Evolutionary conservation across 1,139 yeast genomes (phyloP).

Genomic region (Debaryomyces nepalensis): DNA sequence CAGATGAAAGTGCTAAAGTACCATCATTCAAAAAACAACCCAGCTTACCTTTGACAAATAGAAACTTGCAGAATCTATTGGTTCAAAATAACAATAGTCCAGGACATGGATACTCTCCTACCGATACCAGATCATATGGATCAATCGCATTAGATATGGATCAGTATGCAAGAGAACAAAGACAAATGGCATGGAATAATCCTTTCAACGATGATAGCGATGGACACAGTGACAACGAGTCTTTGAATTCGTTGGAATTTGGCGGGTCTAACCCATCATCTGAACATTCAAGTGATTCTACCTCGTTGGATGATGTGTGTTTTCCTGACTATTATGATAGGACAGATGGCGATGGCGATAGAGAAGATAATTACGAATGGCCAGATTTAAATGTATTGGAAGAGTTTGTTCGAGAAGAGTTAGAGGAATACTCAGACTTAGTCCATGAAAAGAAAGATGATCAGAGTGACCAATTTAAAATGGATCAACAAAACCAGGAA

Average conservation of each 20-base stretch:
- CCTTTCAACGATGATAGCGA: slow-evolving; percentile 21
- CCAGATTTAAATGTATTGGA: slow-evolving; percentile 79
- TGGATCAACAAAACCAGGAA: slow-evolving; percentile 17
- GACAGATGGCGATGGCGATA: slow-evolving; percentile 26
- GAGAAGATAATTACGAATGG: slow-evolving; percentile 51
- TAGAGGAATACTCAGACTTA: slow-evolving; percentile 36
- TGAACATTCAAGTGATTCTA: slow-evolving; percentile 70
- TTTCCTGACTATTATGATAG: slow-evolving; percentile 59
- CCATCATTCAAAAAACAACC: slow-evolving; percentile 10
- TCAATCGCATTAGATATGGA: slow-evolving; percentile 48
- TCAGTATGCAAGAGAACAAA: slow-evolving; percentile 41
- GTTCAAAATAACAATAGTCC: slow-evolving; percentile 14
- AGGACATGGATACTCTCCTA: slow-evolving; percentile 18
- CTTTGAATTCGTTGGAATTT: slow-evolving; percentile 44
- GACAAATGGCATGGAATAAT: slow-evolving; percentile 28
- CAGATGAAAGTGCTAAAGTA: slow-evolving; percentile 15
- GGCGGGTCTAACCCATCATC: slow-evolving; percentile 73
- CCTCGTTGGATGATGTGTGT: slow-evolving; percentile 87
- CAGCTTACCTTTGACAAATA: slow-evolving; percentile 43
- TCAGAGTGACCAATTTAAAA: slow-evolving; percentile 10
- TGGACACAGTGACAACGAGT: slow-evolving; percentile 25
- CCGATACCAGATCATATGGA: slow-evolving; percentile 21
- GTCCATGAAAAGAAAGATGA: slow-evolving; percentile 9
- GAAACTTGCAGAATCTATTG: slow-evolving; percentile 38
- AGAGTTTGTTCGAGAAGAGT: slow-evolving; percentile 78